Evolutionary conservation across 1,284 basidiomycete genomes (phyloP).

Genomic region (Porogramme epimiltina): DNA sequence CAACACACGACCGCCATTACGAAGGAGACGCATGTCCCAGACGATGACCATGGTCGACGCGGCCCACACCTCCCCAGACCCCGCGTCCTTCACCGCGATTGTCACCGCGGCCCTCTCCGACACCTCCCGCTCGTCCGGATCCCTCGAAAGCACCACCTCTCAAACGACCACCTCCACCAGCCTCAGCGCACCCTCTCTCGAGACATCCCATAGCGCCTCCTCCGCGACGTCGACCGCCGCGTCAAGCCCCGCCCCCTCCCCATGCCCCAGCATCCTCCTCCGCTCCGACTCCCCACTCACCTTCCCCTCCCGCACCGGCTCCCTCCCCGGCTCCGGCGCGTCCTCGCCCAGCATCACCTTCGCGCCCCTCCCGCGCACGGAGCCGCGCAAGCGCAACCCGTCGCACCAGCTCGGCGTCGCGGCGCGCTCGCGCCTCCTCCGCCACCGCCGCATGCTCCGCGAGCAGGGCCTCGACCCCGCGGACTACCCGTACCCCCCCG

Average conservation of each 20-base stretch:
- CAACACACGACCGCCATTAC: background rate
- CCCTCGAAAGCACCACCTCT: slow-evolving; percentile 15
- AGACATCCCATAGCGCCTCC: slow-evolving; percentile 3
- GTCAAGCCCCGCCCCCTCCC: slow-evolving; percentile 17
- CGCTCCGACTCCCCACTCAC: slow-evolving; percentile 16
- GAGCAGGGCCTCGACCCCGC: slow-evolving; percentile 21
- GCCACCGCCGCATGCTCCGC: slow-evolving; percentile 30
- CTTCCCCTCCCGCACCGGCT: slow-evolving; percentile 9
- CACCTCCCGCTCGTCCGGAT: slow-evolving; percentile 19
- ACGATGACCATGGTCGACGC: background rate
- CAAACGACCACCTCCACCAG: slow-evolving; percentile 2
- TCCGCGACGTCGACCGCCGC: slow-evolving; percentile 4
- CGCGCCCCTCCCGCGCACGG: slow-evolving; percentile 63
- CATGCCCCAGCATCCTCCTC: slow-evolving; percentile 22
- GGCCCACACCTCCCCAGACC: background rate
- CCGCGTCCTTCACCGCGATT: slow-evolving; percentile 13
- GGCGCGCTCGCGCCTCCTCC: slow-evolving; percentile 52
- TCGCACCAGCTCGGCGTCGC: slow-evolving; percentile 63
- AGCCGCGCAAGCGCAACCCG: slow-evolving; percentile 55
- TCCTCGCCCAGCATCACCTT: slow-evolving; percentile 50
- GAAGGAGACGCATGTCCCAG: background rate
- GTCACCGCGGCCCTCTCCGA: slow-evolving; percentile 15
- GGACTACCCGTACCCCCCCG: slow-evolving; percentile 13
- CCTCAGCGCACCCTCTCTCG: slow-evolving; percentile 4
- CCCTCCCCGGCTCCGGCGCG: slow-evolving; percentile 16